These are phyloP conservation scores for Priceomyces melissophilus DNA, from an alignment of 805 yeast species.

Conservation along the genomic window DNA sequence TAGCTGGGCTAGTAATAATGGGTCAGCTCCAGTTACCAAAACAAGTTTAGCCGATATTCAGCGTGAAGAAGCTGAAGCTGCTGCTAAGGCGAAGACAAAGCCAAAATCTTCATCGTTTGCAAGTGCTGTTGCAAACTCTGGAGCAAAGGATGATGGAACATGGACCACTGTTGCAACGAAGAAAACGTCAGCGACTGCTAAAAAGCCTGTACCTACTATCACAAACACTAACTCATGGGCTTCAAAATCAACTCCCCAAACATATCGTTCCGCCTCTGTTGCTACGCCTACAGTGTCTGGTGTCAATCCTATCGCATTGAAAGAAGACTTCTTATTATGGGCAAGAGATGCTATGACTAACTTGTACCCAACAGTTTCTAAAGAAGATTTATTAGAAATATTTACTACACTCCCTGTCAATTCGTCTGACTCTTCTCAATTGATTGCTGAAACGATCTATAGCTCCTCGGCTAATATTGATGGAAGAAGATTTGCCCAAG, in stretches of 20 bases:
- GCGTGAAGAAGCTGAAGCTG: slow-evolving; percentile 49
- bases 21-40: slow-evolving; percentile 27
- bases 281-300: slow-evolving; percentile 22
- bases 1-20: slow-evolving; percentile 37
- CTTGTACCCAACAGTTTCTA: slow-evolving; percentile 71
- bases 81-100: slow-evolving; percentile 18
- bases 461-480: slow-evolving; percentile 87
- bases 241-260: slow-evolving; percentile 29
- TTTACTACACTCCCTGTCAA: slow-evolving; percentile 73
- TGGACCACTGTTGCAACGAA: slow-evolving; percentile 47
- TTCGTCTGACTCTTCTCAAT: slow-evolving; percentile 69
- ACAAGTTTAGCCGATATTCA: slow-evolving; percentile 62
- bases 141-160: slow-evolving; percentile 25
- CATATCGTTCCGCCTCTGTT: slow-evolving; percentile 36
- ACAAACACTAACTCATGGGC: slow-evolving; percentile 17
- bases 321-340: slow-evolving; percentile 68
- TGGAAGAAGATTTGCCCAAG: slow-evolving; percentile 90
- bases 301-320: slow-evolving; percentile 21
- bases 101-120: slow-evolving; percentile 29
- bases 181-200: slow-evolving; percentile 31
- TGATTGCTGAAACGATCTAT: slow-evolving; percentile 89
- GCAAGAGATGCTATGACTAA: slow-evolving; percentile 63
- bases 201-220: slow-evolving; percentile 13
- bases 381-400: slow-evolving; percentile 75
- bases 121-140: slow-evolving; percentile 26